phyloP scores from a whole-genome alignment of 768 basidiomycete genomes.

The Suillus americanus region DNA sequence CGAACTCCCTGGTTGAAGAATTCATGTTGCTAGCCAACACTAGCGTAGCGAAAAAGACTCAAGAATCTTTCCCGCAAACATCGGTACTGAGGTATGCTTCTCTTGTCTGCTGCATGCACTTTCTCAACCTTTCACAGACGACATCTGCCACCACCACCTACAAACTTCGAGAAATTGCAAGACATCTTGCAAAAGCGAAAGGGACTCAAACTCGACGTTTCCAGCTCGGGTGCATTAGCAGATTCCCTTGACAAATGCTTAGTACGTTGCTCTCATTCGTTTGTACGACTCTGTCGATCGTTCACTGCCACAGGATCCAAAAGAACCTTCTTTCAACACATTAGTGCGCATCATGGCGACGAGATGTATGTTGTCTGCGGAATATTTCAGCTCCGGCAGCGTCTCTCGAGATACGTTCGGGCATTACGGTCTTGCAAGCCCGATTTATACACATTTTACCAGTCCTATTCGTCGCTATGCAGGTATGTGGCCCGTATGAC shows the following conservation, averaged over 20 bases:
- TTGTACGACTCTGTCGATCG: not conserved
- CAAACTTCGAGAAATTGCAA: constrained; percentile 94
- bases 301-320: constrained; percentile 57
- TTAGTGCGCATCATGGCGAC: constrained; percentile 99
- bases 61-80: constrained; percentile 94
- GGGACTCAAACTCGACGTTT: constrained; percentile 82
- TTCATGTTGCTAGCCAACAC: constrained; percentile 99
- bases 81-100: constrained; percentile 75
- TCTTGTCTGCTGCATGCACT: not conserved
- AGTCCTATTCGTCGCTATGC: constrained; percentile 97
- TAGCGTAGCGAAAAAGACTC: constrained; percentile 87
- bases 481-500: constrained; percentile 44
- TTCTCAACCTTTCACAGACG: constrained; percentile 47
- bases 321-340: constrained; percentile 91
- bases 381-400: constrained; percentile 97
- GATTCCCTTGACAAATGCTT: constrained; percentile 85
- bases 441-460: constrained; percentile 98
- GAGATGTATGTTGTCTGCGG: constrained; percentile 96
- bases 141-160: constrained; percentile 86
- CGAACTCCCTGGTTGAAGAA: constrained; percentile 96
- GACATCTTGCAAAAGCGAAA: constrained; percentile 88
- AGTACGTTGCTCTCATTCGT: constrained; percentile 43
- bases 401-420: constrained; percentile 90
- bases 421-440: constrained; percentile 96
- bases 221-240: constrained; percentile 87